These are phyloP conservation scores for Heritiera fomes DNA, from an alignment of 345 rosid species.

Conservation along the genomic window DNA sequence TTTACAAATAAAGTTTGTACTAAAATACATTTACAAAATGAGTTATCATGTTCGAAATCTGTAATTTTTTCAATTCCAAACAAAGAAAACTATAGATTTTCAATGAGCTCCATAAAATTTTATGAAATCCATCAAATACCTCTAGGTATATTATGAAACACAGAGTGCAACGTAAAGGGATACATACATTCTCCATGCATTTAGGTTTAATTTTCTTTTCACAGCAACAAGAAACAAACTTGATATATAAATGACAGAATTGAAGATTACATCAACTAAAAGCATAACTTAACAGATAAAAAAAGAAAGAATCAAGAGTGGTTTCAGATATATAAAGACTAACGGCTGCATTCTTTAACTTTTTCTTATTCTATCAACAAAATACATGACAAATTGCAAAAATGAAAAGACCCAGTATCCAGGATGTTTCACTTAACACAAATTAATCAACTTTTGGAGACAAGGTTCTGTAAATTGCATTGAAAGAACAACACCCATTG, in stretches of 20 bases:
- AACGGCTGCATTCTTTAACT: not conserved
- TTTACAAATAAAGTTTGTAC: not conserved
- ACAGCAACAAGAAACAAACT: not conserved
- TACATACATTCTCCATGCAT: not conserved
- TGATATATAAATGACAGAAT: not conserved
- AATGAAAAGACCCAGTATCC: not conserved
- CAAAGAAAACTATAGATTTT: constrained; percentile 4
- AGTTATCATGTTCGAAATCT: not conserved
- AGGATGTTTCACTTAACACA: not conserved
- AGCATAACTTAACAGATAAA: too few species aligned
- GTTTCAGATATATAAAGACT: not conserved
- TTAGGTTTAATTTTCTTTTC: not conserved
- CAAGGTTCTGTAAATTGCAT: not conserved
- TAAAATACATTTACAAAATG: not conserved
- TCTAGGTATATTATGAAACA: not conserved
- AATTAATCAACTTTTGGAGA: constrained; percentile 5
- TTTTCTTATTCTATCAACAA: not conserved
- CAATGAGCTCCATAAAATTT: not conserved
- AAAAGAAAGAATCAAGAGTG: not conserved
- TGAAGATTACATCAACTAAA: not conserved
- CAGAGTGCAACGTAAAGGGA: not conserved
- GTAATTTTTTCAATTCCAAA: not conserved
- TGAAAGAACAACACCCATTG: not conserved
- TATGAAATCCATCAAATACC: not conserved
- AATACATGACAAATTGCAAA: not conserved